phyloP scores from a whole-genome alignment of 306 rosid species.

The Vachellia collinsii region DNA sequence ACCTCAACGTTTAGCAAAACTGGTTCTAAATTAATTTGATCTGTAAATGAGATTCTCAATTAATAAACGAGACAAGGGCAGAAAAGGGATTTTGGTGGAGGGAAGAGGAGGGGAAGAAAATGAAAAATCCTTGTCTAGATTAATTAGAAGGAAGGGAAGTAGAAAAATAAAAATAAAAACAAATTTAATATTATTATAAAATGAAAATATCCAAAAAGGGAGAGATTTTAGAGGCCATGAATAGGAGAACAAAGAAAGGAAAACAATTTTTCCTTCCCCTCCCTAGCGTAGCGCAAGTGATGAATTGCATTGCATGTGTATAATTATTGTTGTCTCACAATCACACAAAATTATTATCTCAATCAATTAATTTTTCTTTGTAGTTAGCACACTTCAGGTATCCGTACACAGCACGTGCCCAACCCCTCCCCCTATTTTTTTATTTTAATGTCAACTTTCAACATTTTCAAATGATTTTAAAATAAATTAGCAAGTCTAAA shows the following conservation, averaged over 20 bases:
- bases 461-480: background rate
- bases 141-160: no score
- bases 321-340: background rate
- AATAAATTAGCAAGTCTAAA: no score
- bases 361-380: background rate
- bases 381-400: background rate
- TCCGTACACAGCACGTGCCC: background rate
- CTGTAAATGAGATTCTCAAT: background rate
- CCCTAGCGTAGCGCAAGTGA: background rate
- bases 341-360: background rate
- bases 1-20: no score
- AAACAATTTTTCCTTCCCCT: background rate
- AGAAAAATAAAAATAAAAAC: no score
- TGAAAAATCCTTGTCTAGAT: no score
- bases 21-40: background rate
- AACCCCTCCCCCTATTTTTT: background rate
- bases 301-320: background rate
- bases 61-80: no score
- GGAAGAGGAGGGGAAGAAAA: no score
- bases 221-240: background rate
- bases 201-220: background rate
- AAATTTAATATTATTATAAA: no score
- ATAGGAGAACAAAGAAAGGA: background rate
- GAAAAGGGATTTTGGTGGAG: no score
- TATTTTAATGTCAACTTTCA: background rate